Conservation (phyloP, 2,329 filamentous ascomycete genomes). For the Didymella keratinophila region DNA sequence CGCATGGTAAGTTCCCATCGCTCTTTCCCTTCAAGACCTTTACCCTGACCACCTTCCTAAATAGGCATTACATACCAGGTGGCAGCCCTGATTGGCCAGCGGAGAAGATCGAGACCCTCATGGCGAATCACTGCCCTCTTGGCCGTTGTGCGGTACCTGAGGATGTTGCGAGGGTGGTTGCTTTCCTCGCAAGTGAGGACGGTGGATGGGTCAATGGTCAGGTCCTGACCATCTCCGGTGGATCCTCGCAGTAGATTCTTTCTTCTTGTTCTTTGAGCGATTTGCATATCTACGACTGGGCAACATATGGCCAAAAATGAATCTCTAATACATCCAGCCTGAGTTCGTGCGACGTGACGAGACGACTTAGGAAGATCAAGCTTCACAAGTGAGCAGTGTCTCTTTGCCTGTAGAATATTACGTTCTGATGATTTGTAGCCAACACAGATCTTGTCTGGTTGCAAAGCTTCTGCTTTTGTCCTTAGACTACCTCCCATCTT, state of each 20-base stretch:
- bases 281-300: background rate
- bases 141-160: slow-evolving; percentile 59
- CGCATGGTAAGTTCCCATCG: slow-evolving; percentile 49
- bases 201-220: slow-evolving; percentile 54
- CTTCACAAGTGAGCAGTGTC: background rate
- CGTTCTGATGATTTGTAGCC: background rate
- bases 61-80: slow-evolving; percentile 56
- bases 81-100: slow-evolving; percentile 59
- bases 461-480: background rate
- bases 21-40: background rate
- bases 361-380: background rate
- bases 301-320: background rate
- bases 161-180: slow-evolving; percentile 53
- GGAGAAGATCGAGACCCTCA: slow-evolving; percentile 59
- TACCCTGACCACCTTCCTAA: background rate
- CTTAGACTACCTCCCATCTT: no score
- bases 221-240: slow-evolving; percentile 53
- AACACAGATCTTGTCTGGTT: background rate
- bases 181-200: slow-evolving; percentile 51
- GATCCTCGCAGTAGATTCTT: slow-evolving; percentile 48
- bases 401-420: background rate
- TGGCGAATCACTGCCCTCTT: slow-evolving; percentile 60
- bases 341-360: no score
- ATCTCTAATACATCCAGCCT: background rate
- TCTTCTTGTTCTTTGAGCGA: slow-evolving; percentile 4